phyloP scores from a whole-genome alignment of 495 filamentous ascomycete species.

The Penicillium alfredii region DNA sequence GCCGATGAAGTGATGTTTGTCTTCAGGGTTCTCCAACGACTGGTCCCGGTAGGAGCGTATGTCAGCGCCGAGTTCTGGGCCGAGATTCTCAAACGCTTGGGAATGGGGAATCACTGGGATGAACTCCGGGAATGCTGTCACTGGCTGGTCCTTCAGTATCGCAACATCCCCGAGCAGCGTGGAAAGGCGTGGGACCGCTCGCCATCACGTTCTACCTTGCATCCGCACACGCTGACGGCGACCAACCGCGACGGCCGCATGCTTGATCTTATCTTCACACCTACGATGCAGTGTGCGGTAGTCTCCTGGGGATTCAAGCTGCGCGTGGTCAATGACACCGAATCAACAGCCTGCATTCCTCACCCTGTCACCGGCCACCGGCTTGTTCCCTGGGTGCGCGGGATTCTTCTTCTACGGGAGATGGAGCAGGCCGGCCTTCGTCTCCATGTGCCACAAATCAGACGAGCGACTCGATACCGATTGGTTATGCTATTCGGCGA shows the following conservation, averaged over 20 bases:
- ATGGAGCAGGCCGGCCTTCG: slow-evolving; percentile 41
- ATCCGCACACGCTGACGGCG: not conserved
- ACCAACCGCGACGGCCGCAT: slow-evolving; percentile 15
- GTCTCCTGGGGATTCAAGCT: slow-evolving; percentile 56
- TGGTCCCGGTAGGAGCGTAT: slow-evolving; percentile 24
- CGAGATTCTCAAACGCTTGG: slow-evolving; percentile 38
- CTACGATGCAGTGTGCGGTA: slow-evolving; percentile 44
- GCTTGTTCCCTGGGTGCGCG: slow-evolving; percentile 42
- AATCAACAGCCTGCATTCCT: slow-evolving; percentile 7
- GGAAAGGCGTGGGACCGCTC: not conserved
- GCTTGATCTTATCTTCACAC: slow-evolving; percentile 41
- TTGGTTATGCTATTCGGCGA: slow-evolving; percentile 46
- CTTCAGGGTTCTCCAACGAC: slow-evolving; percentile 30
- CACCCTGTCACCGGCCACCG: slow-evolving; percentile 8
- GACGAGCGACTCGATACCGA: slow-evolving; percentile 41
- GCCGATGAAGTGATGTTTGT: slow-evolving; percentile 30
- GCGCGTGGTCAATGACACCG: slow-evolving; percentile 18
- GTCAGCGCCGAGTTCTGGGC: slow-evolving; percentile 34
- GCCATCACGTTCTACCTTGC: not conserved
- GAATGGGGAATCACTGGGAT: slow-evolving; percentile 32
- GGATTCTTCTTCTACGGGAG: slow-evolving; percentile 45
- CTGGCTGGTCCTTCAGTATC: slow-evolving; percentile 41
- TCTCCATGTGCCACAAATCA: slow-evolving; percentile 32
- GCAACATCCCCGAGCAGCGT: slow-evolving; percentile 5
- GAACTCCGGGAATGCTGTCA: slow-evolving; percentile 34